Base-by-base conservation (phyloP, 345 rosid species). In the Alliaria petiolata region DNA sequence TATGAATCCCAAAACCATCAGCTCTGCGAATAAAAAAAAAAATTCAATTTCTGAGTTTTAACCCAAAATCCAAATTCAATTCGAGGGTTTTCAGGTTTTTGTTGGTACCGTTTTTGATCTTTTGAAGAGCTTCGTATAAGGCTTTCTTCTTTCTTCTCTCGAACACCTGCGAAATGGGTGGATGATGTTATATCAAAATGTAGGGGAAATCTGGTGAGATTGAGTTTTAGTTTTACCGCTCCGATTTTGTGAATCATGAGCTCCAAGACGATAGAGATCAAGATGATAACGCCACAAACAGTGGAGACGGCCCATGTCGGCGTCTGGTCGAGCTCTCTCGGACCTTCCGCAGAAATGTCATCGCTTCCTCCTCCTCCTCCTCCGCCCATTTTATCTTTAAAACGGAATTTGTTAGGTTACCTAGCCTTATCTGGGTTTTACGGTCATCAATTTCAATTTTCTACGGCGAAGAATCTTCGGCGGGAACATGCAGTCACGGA, bases 221-320 rank as follows among this genome's bases (percentile, higher is more conserved):
- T 2, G 19, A 15, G 34, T 19, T 3, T 13, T 46, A 50, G 25
- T 6, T 14, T 31, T 51, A 85, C 98, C 85, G 75, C 62, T 61
- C 86, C 99, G 40, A 79, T 45, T 7, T 40, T 16, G 72, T 91
- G 96, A 78, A 95, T 79, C 76, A 81, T 25, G 46, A 82, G 80
- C 70, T 95, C 99, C 57, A 95, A 60, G 20, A 78, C 12, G 58
- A 95, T 88, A 8, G 99, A 95, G 74, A 95, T 70, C 16, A 89
- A 0, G 60, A 91, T 58, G 53, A 91, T 95, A 20, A 78, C 75
- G 13, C 87, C 87, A 71, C 86, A 85, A 80, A 95, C 93, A 10
- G 78, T 75, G 2, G 99, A 72, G 13, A 95, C 97, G 3, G 99
- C 97, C 99, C 99, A 91, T 7, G 97, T 91, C 0, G 99, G 99